Evolutionary conservation across 2,329 filamentous ascomycete species (phyloP), one percentile per base, ranked within the genome.

Genomic region (Trichothecium sympodiale): DNA sequence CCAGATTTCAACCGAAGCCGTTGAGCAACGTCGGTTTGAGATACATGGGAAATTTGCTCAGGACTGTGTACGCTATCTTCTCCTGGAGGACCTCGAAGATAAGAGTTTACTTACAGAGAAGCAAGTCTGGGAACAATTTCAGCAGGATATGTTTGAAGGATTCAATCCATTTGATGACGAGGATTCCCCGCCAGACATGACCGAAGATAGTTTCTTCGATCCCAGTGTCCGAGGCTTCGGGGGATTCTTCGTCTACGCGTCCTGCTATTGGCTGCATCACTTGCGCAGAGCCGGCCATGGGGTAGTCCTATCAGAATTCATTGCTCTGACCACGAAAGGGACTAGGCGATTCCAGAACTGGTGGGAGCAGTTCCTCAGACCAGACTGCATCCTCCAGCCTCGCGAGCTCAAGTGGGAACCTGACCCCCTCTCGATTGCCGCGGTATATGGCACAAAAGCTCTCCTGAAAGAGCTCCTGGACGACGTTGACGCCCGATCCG

Each of bases 181-280:
- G 10, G 10, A 25, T 25, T 25, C 6, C 20, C 20, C 20, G 20
- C 20, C 20, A 10, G 20, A 25, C 20, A 25, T 6, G 6, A 25
- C 20, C 20, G 20, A 6, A 10, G 20, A 25, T 10, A 25, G 20
- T 25, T 25, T 25, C 36, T 47, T 42, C 29, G 44, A 48, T 26
- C 46, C 44, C 10, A 26, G 28, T n/a, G 43, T 46, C 3, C 46
- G 44, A 36, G 46, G 44, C 16, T 39, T 48, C 26, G 46, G 46
- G 1, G 43, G 41, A 30, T 37, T 48, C 37, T 58, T 59, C 34
- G 46, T 50, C 33, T 60, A 60, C 36, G 52, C 56, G 25, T 55
- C 56, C 30, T 56, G 55, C 41, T 37, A 57, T 31, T 60, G 55
- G 54, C 18, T 49, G 4, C 42, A 56, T 2, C 54, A 59, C 43